phyloP scores from a whole-genome alignment of 225 moss, liverwort and hornwort species.

The Asterella californica region DNA sequence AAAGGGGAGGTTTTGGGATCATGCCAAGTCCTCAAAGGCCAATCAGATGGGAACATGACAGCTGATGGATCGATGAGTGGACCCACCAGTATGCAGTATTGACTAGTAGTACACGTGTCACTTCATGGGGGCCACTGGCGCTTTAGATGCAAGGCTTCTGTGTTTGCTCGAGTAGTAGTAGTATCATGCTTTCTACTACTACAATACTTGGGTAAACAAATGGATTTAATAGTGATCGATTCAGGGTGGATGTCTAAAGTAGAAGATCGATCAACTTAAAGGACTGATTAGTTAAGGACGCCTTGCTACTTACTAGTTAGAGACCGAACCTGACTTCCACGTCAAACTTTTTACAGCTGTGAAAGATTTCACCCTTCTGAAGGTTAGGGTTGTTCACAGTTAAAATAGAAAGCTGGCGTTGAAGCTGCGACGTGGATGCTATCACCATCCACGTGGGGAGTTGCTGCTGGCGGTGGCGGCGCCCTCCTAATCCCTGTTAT shows the following conservation, averaged over 20 bases:
- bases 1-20: constrained; percentile 6
- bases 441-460: background rate
- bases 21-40: constrained; percentile 6
- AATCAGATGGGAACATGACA: background rate
- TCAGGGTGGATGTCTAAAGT: too few species aligned
- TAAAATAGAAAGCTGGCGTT: too few species aligned
- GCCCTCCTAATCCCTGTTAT: too few species aligned
- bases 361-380: background rate
- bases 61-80: constrained; percentile 4
- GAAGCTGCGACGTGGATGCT: background rate
- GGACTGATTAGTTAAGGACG: too few species aligned
- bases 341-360: too few species aligned
- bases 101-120: background rate
- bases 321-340: too few species aligned
- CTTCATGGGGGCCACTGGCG: background rate
- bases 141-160: constrained; percentile 13
- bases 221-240: too few species aligned
- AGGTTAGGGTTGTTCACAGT: constrained; percentile 6
- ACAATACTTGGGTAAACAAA: too few species aligned
- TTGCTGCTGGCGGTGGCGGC: constrained; percentile 8
- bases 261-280: too few species aligned
- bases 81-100: background rate
- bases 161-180: too few species aligned
- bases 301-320: too few species aligned
- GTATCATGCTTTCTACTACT: too few species aligned